A percentile compares a stretch with the other conserved stretches of the same genome.
phyloP scores from a whole-genome alignment of 176 grass and related monocot species.

The Alloteropsis semialata region DNA sequence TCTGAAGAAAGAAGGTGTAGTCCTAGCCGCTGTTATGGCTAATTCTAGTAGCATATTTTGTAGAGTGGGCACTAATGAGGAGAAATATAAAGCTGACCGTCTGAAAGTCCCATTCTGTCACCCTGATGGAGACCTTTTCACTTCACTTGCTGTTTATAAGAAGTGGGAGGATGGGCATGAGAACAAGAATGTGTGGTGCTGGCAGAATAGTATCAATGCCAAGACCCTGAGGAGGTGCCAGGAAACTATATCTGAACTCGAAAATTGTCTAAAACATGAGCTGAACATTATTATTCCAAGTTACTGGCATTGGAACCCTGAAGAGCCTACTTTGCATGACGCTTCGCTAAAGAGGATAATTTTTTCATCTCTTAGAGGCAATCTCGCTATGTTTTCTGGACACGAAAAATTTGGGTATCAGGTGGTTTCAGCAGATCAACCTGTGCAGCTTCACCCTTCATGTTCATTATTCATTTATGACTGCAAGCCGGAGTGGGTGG shows the following conservation, averaged over 20 bases:
- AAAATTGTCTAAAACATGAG: slow-evolving; percentile 75
- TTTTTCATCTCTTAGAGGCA: slow-evolving; percentile 72
- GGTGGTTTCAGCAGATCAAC: slow-evolving; percentile 66
- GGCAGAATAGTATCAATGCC: slow-evolving; percentile 91
- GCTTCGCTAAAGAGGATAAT: slow-evolving; percentile 68
- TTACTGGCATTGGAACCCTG: slow-evolving; percentile 89
- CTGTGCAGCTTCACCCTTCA: slow-evolving; percentile 86
- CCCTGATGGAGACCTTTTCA: slow-evolving; percentile 85
- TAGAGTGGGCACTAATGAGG: slow-evolving; percentile 80
- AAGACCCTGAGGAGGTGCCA: slow-evolving; percentile 91
- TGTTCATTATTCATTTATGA: slow-evolving; percentile 67
- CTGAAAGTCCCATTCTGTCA: slow-evolving; percentile 86
- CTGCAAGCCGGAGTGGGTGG: slow-evolving; percentile 81
- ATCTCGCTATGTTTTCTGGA: slow-evolving; percentile 89
- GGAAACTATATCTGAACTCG: slow-evolving; percentile 74
- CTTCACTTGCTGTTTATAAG: slow-evolving; percentile 92
- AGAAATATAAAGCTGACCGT: slow-evolving; percentile 83
- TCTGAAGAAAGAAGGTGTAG: slow-evolving; percentile 81
- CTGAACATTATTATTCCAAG: slow-evolving; percentile 73
- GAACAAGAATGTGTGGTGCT: slow-evolving; percentile 80
- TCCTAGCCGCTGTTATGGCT: slow-evolving; percentile 91
- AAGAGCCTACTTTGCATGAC: slow-evolving; percentile 51
- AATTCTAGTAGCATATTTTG: slow-evolving; percentile 98
- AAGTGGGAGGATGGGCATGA: slow-evolving; percentile 76
- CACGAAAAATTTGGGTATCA: slow-evolving; percentile 84